Evolutionary conservation across 805 yeast genomes (phyloP).

Genomic region (Wickerhamiella parazyma): DNA sequence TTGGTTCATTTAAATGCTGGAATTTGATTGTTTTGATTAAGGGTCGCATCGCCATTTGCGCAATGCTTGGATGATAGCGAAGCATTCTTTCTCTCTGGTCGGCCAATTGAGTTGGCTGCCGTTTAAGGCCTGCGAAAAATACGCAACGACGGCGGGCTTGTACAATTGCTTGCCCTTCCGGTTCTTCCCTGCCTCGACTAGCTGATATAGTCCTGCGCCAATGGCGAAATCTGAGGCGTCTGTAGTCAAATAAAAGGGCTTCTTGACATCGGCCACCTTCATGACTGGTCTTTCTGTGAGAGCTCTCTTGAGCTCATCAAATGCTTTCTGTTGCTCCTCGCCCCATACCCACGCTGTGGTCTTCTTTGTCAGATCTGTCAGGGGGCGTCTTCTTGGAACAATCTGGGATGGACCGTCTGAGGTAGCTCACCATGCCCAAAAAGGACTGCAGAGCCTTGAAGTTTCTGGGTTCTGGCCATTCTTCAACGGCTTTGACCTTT

Average conservation of each 20-base stretch:
- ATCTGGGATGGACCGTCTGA: neutral
- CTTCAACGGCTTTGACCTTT: constrained; percentile 1
- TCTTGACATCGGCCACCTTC: neutral
- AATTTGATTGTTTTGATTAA: too few species aligned
- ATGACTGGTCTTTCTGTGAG: neutral
- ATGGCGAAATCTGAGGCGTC: neutral
- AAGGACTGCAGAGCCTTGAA: neutral
- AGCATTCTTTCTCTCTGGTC: neutral
- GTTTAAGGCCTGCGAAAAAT: neutral
- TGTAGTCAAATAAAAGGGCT: neutral
- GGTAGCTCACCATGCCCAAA: neutral
- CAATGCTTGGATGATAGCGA: too few species aligned
- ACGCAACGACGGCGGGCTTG: neutral
- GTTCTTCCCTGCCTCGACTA: neutral
- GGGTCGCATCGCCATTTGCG: too few species aligned
- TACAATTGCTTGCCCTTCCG: neutral
- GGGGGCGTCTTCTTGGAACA: neutral
- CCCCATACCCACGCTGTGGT: neutral
- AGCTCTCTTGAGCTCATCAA: neutral
- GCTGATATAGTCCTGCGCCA: constrained; percentile 1
- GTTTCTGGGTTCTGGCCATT: neutral
- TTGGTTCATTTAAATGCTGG: too few species aligned
- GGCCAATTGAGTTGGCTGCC: neutral
- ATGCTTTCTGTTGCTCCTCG: neutral
- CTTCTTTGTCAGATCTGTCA: neutral